Base-by-base conservation (phyloP, 352 stramenopile species). In the Pythium grandisporangium region DNA sequence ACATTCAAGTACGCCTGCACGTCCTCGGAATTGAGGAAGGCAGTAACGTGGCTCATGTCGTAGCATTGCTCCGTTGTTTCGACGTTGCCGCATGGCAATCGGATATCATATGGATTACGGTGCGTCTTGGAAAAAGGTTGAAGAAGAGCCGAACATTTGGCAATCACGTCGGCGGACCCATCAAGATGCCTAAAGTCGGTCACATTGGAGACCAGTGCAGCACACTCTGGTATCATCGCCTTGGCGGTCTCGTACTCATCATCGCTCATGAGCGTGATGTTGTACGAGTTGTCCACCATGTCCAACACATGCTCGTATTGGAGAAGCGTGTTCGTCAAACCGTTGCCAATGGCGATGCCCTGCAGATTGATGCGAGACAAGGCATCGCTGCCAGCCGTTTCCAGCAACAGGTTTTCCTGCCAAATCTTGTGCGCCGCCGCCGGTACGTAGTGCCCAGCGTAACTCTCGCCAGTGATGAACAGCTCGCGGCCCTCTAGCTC, bases 31-130 rank as follows among this genome's bases (percentile, higher is more conserved):
- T 53, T 51, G n/a, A 74, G 45, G 21, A 41, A 61, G 5, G 37
- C 21, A n/a, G 16, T 30, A 27, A 42, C 16, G 16, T 27, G 27
- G 26, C n/a, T 21, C 7, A 75, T 60, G 40, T 80, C 55, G 38
- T 70, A 72, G 44, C 77, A 86, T n/a, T n/a, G n/a, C 7, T 67
- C 64, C 59, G 63, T 71, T n/a, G 71, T 45, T 21, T 74, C 45
- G 16, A 68, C 58, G 29, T 66, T 50, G 10, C 42, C 43, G 44
- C 78, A 92, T 7, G 38, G 7, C 33, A 82, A 24, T 8, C 80
- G 74, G 14, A 93, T 72, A 44, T 93, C 78, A 51, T 92, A 90
- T 12, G 58, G 62, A 48, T 92, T 92, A 26, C 73, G 69, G 33
- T 59, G 55, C 2, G 71, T 61, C 14, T 43, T 47, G 19, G 55